phyloP scores from a whole-genome alignment of 148 eudicot genomes.

The Mesembryanthemum crystallinum region DNA sequence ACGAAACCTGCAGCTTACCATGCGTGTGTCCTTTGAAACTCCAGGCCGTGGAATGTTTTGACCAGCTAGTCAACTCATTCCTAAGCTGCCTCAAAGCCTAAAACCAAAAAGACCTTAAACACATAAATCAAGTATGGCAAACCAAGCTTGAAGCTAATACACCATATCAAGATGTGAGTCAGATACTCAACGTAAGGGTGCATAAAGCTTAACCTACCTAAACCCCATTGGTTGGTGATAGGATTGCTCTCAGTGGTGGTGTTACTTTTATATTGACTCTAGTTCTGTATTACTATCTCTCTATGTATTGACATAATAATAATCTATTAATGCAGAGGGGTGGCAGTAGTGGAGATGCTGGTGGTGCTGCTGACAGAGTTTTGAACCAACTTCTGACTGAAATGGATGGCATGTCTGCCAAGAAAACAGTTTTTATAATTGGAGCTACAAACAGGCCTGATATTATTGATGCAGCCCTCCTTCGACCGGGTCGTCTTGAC shows the following conservation, averaged over 20 bases:
- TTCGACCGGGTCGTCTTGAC: conserved; percentile 57
- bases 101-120: no score
- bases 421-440: conserved; percentile 46
- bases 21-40: no score
- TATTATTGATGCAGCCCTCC: conserved; percentile 53
- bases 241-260: not conserved
- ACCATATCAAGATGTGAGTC: no score
- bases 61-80: no score
- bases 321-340: conserved; percentile 39
- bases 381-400: conserved; percentile 54
- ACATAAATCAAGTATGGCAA: no score
- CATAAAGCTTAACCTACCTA: no score
- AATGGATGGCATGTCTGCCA: conserved; percentile 59
- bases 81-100: no score
- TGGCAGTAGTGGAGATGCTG: conserved; percentile 47
- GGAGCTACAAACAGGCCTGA: conserved; percentile 53
- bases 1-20: no score
- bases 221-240: not conserved
- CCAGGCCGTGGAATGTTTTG: no score
- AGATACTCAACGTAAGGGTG: no score
- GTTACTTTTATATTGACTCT: not conserved
- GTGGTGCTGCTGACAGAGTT: conserved; percentile 57
- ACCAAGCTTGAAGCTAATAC: no score
- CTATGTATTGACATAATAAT: not conserved
- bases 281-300: not conserved